Conservation (phyloP, 176 grass and related monocot species). For the Avena eriantha region DNA sequence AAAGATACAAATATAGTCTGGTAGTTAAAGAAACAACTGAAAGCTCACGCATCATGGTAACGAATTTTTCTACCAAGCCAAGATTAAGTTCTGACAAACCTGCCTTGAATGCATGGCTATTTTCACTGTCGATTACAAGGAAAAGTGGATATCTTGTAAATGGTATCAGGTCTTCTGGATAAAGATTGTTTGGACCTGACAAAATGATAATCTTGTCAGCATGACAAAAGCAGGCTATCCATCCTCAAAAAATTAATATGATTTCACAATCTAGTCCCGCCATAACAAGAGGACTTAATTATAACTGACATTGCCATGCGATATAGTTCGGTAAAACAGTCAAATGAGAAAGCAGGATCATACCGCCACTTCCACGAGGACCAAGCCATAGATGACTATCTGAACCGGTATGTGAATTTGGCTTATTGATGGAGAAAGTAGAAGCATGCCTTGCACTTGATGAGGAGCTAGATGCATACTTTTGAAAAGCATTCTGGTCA, state of each 20-base stretch:
- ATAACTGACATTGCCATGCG: not conserved
- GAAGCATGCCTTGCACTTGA: conserved; percentile 42
- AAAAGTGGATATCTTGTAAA: conserved; percentile 97
- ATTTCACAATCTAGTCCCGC: conserved; percentile 11
- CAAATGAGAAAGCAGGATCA: conserved; percentile 11
- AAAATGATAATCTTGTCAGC: conserved; percentile 24
- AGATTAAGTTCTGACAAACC: conserved; percentile 99
- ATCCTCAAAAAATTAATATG: conserved; percentile 31
- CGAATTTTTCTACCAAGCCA: conserved; percentile 46
- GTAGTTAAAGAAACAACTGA: conserved; percentile 18
- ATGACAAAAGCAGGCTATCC: not conserved
- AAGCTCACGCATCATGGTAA: conserved; percentile 26
- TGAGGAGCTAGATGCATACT: conserved; percentile 55
- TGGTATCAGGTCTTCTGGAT: conserved; percentile 92
- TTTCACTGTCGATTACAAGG: conserved; percentile 92
- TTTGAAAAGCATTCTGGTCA: conserved; percentile 70
- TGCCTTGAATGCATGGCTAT: conserved; percentile 99
- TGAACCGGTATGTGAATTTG: conserved; percentile 52
- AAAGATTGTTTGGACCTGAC: conserved; percentile 85
- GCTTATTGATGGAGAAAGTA: conserved; percentile 38
- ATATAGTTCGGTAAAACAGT: conserved; percentile 26
- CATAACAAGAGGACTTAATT: conserved; percentile 30
- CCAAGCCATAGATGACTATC: conserved; percentile 85
- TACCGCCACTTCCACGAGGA: conserved; percentile 81
- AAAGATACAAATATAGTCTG: not conserved